These are phyloP conservation scores for Patellaria atrata DNA, from an alignment of 495 filamentous ascomycete genomes.

Conservation along the genomic window DNA sequence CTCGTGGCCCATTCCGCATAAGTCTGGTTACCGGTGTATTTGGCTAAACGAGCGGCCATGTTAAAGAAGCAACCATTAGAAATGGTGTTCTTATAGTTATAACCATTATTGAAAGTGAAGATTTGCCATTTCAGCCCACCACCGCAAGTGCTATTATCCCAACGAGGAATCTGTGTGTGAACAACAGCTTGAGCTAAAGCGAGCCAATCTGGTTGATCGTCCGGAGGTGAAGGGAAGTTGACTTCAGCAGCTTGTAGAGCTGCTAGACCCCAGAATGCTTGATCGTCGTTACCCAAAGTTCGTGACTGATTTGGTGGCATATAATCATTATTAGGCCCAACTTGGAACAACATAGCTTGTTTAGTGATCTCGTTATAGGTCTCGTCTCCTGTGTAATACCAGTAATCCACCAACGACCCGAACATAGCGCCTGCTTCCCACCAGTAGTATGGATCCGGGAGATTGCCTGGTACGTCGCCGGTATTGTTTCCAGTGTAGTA, in stretches of 20 bases:
- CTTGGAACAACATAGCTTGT: constrained; percentile 37
- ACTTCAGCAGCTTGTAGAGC: constrained; percentile 42
- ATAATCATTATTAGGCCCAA: constrained; percentile 34
- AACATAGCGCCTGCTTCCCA: constrained; percentile 39
- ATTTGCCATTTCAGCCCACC: constrained; percentile 84
- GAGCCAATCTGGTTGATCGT: constrained; percentile 50
- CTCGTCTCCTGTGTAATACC: constrained; percentile 40
- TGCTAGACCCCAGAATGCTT: constrained; percentile 43
- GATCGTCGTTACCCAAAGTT: constrained; percentile 41
- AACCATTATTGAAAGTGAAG: constrained; percentile 65
- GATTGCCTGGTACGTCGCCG: constrained; percentile 29
- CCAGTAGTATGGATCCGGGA: constrained; percentile 31
- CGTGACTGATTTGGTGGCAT: constrained; percentile 33
- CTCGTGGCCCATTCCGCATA: constrained; percentile 63
- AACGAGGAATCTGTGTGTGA: constrained; percentile 56
- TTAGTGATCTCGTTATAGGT: constrained; percentile 37
- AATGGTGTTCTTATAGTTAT: constrained; percentile 66
- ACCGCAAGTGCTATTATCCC: constrained; percentile 51
- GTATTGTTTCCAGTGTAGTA: constrained; percentile 34
- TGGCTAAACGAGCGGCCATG: constrained; percentile 57
- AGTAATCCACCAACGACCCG: constrained; percentile 36
- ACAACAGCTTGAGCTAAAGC: constrained; percentile 66
- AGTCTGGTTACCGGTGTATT: constrained; percentile 62
- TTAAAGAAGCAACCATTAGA: constrained; percentile 72
- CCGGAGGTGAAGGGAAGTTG: constrained; percentile 33